Evolutionary conservation across 108 stramenopile genomes (phyloP), one percentile per base, ranked within the genome.

Genomic region (Cyclostephanos invisitatus): DNA sequence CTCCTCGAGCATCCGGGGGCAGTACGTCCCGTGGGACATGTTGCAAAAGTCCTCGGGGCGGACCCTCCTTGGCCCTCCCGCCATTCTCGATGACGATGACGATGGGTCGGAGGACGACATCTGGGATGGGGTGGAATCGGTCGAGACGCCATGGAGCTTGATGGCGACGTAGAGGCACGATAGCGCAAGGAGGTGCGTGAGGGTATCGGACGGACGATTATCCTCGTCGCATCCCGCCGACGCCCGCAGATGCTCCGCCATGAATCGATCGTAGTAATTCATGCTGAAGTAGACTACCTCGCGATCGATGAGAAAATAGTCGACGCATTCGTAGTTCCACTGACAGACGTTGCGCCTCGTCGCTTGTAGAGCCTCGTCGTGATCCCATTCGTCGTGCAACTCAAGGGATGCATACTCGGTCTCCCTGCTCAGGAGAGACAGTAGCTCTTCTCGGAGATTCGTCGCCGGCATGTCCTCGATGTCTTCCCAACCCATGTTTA

Each of bases 271-370:
- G 21, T 88, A 83, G 37, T 85, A 77, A 50, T 88, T 85, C 80
- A 91, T 83, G 38, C 75, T 84, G 22, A 82, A 46, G 27, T 75
- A 60, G 0, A 88, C 90, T 29, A 87, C 83, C 36, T 86, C 85
- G 48, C 91, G 81, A 62, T 92, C 87, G 24, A 87, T 51, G 11
- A 68, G 78, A 65, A 92, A 92, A 77, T 89, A 85, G 62, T 92
- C 91, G 21, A 89, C 76, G 12, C 89, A 85, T 48, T 86, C 78
- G 56, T 85, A 91, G 36, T 80, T 80, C 90, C 90, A 91, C 62
- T 91, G 85, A 56, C 85, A 89, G 12, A 91, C 87, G 50, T 75
- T 86, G 28, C 78, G 76, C 32, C 90, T 61, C 87, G 46, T 35
- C 6, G 25, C 67, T 17, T 42, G 21, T 37, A 44, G 9, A 7